Base-by-base conservation (phyloP, 306 rosid species). In the Hippophae rhamnoides region DNA sequence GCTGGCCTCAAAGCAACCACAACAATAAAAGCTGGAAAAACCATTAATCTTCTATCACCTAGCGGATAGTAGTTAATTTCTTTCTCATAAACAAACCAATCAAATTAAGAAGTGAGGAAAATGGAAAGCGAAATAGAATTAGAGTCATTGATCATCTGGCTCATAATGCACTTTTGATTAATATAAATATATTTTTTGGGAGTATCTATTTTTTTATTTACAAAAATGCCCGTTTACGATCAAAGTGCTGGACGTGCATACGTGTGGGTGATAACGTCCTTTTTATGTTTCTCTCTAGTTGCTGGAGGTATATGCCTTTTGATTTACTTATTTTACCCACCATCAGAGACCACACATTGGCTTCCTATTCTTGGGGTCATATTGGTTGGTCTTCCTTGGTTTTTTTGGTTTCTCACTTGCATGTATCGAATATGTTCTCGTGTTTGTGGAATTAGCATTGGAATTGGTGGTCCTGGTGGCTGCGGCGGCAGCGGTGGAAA, bases 301-400 rank as follows among this genome's bases (percentile, higher is more conserved):
- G 51, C 67, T 46, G 94, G 95, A 7, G 97, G 97, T 0, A 79
- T 44, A 5, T 84, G 88, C 68, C 97, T 89, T 26, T 48, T 44
- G 5, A 56, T 78, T 7, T 89, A 78, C 68, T 7, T 82, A 56
- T 23, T 66, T 74, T 66, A 78, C 38, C 94, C 95, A 13, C 76
- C 82, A 4, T 31, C 82, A 2, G 44, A 59, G 47, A 12, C 68
- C 4, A 7, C 73, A 0, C 13, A 83, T 0, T 84, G 87, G 97
- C 58, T 89, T 43, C 85, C 89, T 0, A 7, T 59, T 8, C 64
- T 42, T 0, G 97, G 97, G 27, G 81, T 84, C 18, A 7, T 77
- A 1, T 65, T 89, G 72, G 82, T 89, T 57, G 76, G 88, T 52
- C 72, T 89, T 55, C 97, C 97, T n/a, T 89, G 97, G 95, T 58